These are phyloP conservation scores for Bromus sterilis DNA, from an alignment of 176 grass and related monocot species.

Conservation along the genomic window DNA sequence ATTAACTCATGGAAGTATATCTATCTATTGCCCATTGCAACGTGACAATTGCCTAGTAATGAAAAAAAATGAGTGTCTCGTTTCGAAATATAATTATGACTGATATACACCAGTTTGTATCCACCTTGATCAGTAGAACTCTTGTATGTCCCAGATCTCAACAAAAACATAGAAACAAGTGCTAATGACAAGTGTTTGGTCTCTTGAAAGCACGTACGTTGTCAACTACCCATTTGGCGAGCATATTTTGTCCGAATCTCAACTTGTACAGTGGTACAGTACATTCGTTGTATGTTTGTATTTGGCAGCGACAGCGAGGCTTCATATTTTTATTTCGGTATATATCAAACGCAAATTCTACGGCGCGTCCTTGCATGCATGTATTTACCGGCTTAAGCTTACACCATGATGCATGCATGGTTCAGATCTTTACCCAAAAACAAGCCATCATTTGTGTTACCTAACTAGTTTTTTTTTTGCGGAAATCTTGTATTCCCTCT, in stretches of 20 bases:
- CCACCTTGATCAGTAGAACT: background rate
- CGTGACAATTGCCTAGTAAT: too few species aligned
- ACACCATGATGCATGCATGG: background rate
- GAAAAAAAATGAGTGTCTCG: background rate
- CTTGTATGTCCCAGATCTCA: background rate
- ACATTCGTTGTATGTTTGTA: conserved; percentile 21
- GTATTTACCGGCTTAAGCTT: background rate
- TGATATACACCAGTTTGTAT: too few species aligned
- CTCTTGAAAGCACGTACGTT: background rate
- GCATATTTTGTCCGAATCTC: conserved; percentile 15
- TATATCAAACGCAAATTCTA: background rate
- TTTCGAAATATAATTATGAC: background rate
- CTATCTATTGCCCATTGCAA: too few species aligned
- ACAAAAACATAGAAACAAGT: conserved; percentile 4
- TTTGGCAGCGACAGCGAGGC: background rate
- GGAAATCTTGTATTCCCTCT: too few species aligned
- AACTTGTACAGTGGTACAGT: background rate
- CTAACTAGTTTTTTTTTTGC: background rate
- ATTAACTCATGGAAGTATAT: too few species aligned
- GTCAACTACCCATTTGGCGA: conserved; percentile 14
- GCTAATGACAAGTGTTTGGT: conserved; percentile 2
- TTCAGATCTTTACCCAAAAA: background rate
- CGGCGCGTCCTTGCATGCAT: background rate
- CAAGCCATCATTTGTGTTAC: background rate
- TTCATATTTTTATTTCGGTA: background rate